These are phyloP conservation scores for Picea sitchensis DNA, from an alignment of 75 land plant species.

Conservation along the genomic window DNA sequence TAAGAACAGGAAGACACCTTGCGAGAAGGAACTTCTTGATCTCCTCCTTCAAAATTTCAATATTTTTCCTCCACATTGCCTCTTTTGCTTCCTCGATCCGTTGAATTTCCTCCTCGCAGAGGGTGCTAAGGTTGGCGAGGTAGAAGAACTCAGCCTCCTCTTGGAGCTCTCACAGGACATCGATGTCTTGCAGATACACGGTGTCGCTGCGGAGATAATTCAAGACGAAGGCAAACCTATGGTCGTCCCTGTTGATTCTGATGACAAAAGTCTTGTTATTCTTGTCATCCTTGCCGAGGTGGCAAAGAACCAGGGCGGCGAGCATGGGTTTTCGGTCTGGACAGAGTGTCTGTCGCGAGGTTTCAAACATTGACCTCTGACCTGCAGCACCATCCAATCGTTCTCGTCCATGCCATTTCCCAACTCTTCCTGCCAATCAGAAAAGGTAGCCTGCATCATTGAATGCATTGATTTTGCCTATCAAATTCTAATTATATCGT, in stretches of 20 bases:
- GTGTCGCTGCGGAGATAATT: constrained; percentile 37
- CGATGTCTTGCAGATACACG: constrained; percentile 26
- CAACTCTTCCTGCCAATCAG: too few relatives aligned
- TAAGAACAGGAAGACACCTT: too few relatives aligned
- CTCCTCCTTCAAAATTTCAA: constrained; percentile 7
- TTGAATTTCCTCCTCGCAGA: constrained; percentile 34
- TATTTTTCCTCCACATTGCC: constrained; percentile 2
- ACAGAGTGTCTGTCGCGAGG: too few relatives aligned
- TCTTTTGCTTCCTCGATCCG: constrained; percentile 17
- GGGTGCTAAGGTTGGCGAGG: constrained; percentile 11
- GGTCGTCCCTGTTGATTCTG: constrained; percentile 30
- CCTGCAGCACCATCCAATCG: too few relatives aligned
- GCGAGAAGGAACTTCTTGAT: background rate
- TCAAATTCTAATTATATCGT: too few relatives aligned
- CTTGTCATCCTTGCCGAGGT: background rate
- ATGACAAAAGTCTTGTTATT: background rate
- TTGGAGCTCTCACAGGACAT: constrained; percentile 17
- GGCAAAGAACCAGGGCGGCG: constrained; percentile 22
- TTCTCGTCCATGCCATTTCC: too few relatives aligned
- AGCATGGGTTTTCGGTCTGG: constrained; percentile 31
- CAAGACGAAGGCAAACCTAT: constrained; percentile 25
- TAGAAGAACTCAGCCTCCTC: constrained; percentile 33
- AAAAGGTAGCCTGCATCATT: too few relatives aligned
- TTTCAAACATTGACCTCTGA: too few relatives aligned
- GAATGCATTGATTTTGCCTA: too few relatives aligned